These are phyloP conservation scores for Scytalidium sp. DNA, from an alignment of 2,329 filamentous ascomycete genomes.

Conservation along the genomic window DNA sequence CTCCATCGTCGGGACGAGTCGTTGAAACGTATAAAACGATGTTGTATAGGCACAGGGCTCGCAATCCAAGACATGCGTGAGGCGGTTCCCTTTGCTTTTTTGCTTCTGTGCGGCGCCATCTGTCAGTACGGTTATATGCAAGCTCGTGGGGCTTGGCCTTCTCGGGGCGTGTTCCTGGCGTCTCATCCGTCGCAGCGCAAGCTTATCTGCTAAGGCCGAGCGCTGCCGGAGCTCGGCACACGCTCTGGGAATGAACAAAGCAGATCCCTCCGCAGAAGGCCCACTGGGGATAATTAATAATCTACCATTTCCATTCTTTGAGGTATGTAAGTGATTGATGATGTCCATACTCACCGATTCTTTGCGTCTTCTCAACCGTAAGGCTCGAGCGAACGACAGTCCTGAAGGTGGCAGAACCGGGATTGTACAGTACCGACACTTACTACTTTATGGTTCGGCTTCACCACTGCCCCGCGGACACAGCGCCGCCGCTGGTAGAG, in stretches of 20 bases:
- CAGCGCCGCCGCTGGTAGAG: too few species aligned
- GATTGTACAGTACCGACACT: too few species aligned
- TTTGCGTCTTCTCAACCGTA: too few species aligned
- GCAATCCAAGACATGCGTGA: neutral
- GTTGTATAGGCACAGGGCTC: neutral
- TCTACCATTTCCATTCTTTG: neutral
- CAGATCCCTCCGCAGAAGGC: too few species aligned
- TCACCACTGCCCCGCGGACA: too few species aligned
- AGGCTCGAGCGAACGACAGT: too few species aligned
- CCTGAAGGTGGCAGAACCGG: too few species aligned
- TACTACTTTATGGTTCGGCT: too few species aligned
- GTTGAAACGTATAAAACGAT: too few species aligned
- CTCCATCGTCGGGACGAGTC: too few species aligned
- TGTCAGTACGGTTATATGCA: neutral
- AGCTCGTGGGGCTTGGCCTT: neutral
- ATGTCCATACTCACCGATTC: neutral
- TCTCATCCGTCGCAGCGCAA: neutral
- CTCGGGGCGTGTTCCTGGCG: neutral
- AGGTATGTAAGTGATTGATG: neutral
- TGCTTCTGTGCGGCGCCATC: neutral
- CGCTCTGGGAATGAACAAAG: too few species aligned
- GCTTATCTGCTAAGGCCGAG: neutral
- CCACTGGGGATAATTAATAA: too few species aligned
- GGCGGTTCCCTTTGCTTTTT: neutral
- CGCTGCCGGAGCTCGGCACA: neutral